Evolutionary conservation across 2,329 filamentous ascomycete species (phyloP).

Genomic region (Paraphaeosphaeria minitans): DNA sequence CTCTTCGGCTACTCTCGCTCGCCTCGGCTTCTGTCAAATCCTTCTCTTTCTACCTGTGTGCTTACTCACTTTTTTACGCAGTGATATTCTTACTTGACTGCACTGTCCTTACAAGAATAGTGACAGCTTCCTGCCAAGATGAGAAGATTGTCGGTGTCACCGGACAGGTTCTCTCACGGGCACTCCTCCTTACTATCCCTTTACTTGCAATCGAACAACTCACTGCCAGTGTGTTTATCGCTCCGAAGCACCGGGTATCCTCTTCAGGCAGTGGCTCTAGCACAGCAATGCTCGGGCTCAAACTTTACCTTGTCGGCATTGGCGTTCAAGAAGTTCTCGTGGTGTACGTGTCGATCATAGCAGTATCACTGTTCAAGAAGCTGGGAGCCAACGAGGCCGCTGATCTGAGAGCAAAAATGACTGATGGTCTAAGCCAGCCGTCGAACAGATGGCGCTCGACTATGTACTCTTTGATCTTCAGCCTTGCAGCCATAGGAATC

Average conservation of each 20-base stretch:
- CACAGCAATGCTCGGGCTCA: conserved; percentile 7
- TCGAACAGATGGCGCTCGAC: background rate
- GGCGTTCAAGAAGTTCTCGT: background rate
- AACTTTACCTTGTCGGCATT: conserved; percentile 12
- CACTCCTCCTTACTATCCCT: background rate
- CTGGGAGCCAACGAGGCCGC: background rate
- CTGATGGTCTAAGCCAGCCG: background rate
- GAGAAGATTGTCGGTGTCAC: background rate
- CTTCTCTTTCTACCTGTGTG: background rate
- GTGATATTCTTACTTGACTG: conserved; percentile 3
- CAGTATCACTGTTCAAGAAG: background rate
- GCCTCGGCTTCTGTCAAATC: background rate
- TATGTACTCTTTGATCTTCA: background rate
- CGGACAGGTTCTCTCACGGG: background rate
- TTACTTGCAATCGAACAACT: conserved; percentile 5
- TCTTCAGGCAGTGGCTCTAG: background rate
- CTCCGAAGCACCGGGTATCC: background rate
- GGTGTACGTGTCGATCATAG: background rate
- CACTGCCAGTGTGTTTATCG: conserved; percentile 9
- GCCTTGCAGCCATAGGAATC: background rate
- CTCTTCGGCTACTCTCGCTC: background rate
- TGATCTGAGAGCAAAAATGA: background rate
- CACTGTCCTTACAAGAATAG: background rate
- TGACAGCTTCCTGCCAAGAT: background rate
- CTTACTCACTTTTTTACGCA: background rate